A percentile compares a stretch with the other conserved stretches of the same genome.
Conservation (phyloP, 2,329 filamentous ascomycete species). For the Blumeriella jaapii region DNA sequence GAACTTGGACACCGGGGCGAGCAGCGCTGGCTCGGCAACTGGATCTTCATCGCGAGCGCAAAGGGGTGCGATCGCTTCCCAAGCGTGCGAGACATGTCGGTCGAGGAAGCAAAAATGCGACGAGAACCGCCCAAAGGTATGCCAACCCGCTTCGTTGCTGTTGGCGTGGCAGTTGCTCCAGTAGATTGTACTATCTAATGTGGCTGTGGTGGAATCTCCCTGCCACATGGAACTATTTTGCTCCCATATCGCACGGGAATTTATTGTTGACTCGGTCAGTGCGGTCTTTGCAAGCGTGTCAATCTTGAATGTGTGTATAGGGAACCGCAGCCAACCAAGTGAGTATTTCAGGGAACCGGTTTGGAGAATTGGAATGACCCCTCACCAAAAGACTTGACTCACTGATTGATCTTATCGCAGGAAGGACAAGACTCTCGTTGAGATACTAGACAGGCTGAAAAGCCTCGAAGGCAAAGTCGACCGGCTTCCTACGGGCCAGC, state of each 20-base stretch:
- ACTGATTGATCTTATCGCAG: constrained; percentile 28
- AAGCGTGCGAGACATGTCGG: constrained; percentile 49
- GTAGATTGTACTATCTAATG: too few species aligned
- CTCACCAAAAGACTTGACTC: not conserved
- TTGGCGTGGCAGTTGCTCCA: too few species aligned
- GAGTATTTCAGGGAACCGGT: constrained; percentile 24
- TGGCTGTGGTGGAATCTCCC: too few species aligned
- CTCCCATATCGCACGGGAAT: not conserved
- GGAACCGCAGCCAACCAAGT: constrained; percentile 43
- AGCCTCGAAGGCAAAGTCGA: constrained; percentile 46
- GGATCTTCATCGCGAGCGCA: constrained; percentile 24
- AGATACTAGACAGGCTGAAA: constrained; percentile 46
- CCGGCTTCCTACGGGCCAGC: constrained; percentile 21
- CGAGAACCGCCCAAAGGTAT: constrained; percentile 42
- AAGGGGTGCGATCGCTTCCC: constrained; percentile 37
- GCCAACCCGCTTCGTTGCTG: not conserved
- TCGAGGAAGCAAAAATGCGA: constrained; percentile 53
- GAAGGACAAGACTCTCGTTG: constrained; percentile 51
- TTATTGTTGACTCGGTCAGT: constrained; percentile 24
- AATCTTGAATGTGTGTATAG: constrained; percentile 48
- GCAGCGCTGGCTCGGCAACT: constrained; percentile 11
- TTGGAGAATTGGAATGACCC: constrained; percentile 2
- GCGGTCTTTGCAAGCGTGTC: constrained; percentile 45
- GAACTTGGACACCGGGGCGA: constrained; percentile 21
- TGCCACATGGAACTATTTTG: too few species aligned